These are phyloP conservation scores for Albifimbria verrucaria DNA, from an alignment of 2,329 filamentous ascomycete species.

Conservation along the genomic window DNA sequence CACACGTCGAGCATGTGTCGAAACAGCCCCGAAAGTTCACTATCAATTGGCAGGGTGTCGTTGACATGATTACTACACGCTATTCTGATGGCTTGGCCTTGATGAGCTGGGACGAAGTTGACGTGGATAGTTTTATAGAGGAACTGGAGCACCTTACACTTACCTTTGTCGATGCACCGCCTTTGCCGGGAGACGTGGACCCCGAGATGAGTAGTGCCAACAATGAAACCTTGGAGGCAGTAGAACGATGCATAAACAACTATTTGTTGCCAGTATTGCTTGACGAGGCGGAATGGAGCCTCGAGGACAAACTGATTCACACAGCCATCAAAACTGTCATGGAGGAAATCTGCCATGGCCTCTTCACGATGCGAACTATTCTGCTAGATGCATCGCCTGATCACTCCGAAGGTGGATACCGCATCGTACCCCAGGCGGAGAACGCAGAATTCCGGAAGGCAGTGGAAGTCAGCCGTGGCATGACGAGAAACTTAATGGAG, in stretches of 20 bases:
- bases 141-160: constrained; percentile 38
- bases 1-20: constrained; percentile 42
- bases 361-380: constrained; percentile 20
- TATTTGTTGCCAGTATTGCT: constrained; percentile 32
- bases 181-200: constrained; percentile 17
- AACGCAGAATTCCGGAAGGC: constrained; percentile 11
- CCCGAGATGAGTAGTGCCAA: constrained; percentile 20
- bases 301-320: constrained; percentile 42
- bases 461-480: constrained; percentile 11
- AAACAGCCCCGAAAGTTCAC: constrained; percentile 22
- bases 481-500: constrained; percentile 32
- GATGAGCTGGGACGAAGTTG: constrained; percentile 27
- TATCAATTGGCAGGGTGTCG: constrained; percentile 63
- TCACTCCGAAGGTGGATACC: constrained; percentile 5
- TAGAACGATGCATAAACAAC: constrained; percentile 42
- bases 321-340: constrained; percentile 38
- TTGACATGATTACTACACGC: constrained; percentile 62
- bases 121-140: constrained; percentile 25
- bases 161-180: constrained; percentile 39
- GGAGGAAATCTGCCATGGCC: constrained; percentile 31
- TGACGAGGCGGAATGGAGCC: constrained; percentile 25
- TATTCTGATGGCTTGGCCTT: constrained; percentile 54
- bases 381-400: constrained; percentile 14
- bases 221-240: constrained; percentile 34
- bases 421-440: constrained; percentile 3